Base-by-base conservation (phyloP, 495 filamentous ascomycete genomes). In the Friedmanniomyces endolithicus region DNA sequence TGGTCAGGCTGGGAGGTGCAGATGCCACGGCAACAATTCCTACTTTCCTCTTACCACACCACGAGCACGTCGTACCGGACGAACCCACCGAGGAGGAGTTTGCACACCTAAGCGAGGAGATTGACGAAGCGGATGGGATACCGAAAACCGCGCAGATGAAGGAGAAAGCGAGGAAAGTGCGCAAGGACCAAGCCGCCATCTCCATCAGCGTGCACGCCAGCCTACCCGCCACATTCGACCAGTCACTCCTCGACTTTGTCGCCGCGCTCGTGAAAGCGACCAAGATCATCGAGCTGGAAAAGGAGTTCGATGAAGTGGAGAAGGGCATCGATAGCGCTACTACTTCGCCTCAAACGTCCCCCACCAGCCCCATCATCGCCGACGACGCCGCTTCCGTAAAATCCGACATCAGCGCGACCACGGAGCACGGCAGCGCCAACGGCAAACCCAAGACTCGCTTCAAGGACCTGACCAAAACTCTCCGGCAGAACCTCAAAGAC, bases 181-280 rank as follows among this genome's bases (percentile, higher is more conserved):
- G 50, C 9, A 68, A 63, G 45, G 68, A 72, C 37, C 64, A 69
- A 45, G 59, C 65, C 12, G 64, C 62, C 40, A 64, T 72, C 17
- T 65, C 62, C 33, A 59, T 70, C 27, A 62, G 63, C 19, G 64
- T 64, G 12, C 69, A 70, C 41, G 67, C 60, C 9, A 61, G 63
- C 25, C 53, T 72, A 2, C 69, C 69, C 0, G 68, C 68, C 3
- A 37, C 45, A 11, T 68, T 72, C 34, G 56, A 69, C 52, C 67
- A 70, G 52, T 64, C 64, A 24, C 56, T 72, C 16, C 65, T 72
- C 31, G 63, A 70, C 56, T 72, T 69, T 55, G 58, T 65, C 11
- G 69, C 69, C 11, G 68, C 68, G 6, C 43, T 68, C 0, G 66
- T 70, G n/a, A 72, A 72, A 58, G 69, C 67, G 6, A 69, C 64